Base-by-base conservation (phyloP, 345 rosid genomes). In the Anacardium occidentale region DNA sequence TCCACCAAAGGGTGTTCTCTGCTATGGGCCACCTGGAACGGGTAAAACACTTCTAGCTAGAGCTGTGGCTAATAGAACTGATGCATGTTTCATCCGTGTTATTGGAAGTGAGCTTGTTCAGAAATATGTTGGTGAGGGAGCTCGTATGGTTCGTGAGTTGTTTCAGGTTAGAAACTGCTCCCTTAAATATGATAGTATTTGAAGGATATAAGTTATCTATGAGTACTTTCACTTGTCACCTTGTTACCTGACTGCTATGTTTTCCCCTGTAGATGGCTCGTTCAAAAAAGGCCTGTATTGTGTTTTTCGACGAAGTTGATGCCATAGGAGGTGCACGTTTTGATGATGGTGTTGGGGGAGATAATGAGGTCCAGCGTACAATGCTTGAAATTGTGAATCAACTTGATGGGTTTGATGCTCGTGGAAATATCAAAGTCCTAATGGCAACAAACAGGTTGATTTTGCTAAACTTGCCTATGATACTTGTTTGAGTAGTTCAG, bases 91-190 rank as follows among this genome's bases (percentile, higher is more conserved):
- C 78, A 95, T 95, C 59, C 90, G 99, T 65, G 98, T 95, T 64
- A 95, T 92, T 67, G 99, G 99, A 34, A 95, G 99, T 79, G 98
- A 95, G 85, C 96, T 95, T 71, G 99, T 95, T 73, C 99, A 95
- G 75, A 95, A 95, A 81, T 95, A 95, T 74, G 97, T 95, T 20
- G 99, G 98, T 53, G 99, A 95, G 80, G 99, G 99, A 69, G 99
- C 99, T 40, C 86, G 98, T 52, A 95, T 95, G 98, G 99, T 95
- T 75, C 91, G 99, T 52, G 99, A 95, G 66, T 82, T 95, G 7
- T 95, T 95, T 69, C 99, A 95, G 98, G 99, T 92, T 64, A 83
- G 74, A 1, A 47, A 44, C 64, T 72, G 58, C 54, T 34, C 15
- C n/a, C 18, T 48, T 62, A 37, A 7, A 45, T 51, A 6, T 32